These are phyloP conservation scores for Torulaspora franciscae DNA, from an alignment of 805 yeast genomes.

Conservation along the genomic window DNA sequence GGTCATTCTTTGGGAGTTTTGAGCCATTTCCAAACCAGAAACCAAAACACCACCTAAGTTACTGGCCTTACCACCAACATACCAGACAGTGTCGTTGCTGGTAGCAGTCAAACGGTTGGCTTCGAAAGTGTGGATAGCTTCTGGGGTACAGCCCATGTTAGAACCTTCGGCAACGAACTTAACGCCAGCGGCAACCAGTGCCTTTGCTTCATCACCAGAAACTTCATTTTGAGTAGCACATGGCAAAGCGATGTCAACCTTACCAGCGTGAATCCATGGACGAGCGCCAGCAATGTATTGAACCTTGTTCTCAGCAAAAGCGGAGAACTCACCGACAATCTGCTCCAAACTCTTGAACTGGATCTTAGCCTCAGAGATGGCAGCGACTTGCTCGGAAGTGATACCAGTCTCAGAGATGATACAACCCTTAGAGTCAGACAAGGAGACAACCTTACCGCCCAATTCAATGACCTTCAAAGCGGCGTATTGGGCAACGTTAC, in stretches of 20 bases:
- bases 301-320: conserved; percentile 55
- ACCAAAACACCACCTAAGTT: conserved; percentile 99
- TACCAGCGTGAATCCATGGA: conserved; percentile 92
- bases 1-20: conserved; percentile 87
- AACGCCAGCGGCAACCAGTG: conserved; percentile 86
- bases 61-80: conserved; percentile 99
- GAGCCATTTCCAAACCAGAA: conserved; percentile 98
- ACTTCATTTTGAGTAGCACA: conserved; percentile 99
- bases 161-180: conserved; percentile 97
- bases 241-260: conserved; percentile 94
- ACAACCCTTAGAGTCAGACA: conserved; percentile 93
- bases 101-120: conserved; percentile 54
- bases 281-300: conserved; percentile 89
- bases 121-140: conserved; percentile 93
- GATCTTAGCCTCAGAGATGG: conserved; percentile 71
- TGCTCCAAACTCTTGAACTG: conserved; percentile 71
- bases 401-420: conserved; percentile 76
- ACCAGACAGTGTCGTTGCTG: conserved; percentile 68
- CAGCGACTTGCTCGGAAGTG: conserved; percentile 72
- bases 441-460: conserved; percentile 90
- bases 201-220: conserved; percentile 93
- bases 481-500: conserved; percentile 99
- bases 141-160: conserved; percentile 98
- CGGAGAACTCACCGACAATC: conserved; percentile 52
- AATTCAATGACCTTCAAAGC: conserved; percentile 95